Percentiles rank a stretch among this genome's conserved stretches.
These are phyloP conservation scores for Apiosordaria backusii DNA, from an alignment of 495 filamentous ascomycete genomes.

Conservation along the genomic window DNA sequence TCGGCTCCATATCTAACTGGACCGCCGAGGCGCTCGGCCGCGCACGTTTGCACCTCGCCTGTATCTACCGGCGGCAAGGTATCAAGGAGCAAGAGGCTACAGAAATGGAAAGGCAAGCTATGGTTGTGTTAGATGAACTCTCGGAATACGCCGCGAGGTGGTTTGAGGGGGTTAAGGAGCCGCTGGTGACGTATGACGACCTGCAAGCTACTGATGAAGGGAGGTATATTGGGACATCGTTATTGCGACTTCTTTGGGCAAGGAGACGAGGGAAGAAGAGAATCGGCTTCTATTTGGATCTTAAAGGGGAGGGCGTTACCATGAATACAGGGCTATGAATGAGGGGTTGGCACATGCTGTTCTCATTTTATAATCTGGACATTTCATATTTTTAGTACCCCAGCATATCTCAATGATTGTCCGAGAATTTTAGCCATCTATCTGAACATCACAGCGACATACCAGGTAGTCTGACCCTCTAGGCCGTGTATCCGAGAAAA, in stretches of 20 bases:
- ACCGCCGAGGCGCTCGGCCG: slow-evolving; percentile 4
- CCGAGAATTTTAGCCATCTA: too few relatives aligned
- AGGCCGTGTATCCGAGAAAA: too few relatives aligned
- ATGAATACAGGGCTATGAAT: too few relatives aligned
- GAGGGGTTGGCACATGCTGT: too few relatives aligned
- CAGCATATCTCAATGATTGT: too few relatives aligned
- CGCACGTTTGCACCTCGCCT: neutral
- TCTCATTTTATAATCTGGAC: too few relatives aligned
- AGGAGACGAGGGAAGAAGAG: neutral
- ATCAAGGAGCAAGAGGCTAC: slow-evolving; percentile 3
- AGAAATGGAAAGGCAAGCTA: neutral
- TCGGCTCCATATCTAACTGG: neutral
- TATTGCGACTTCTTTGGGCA: slow-evolving; percentile 4
- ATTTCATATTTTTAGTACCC: too few relatives aligned
- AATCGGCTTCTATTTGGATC: too few relatives aligned
- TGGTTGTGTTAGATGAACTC: neutral
- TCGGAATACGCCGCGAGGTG: neutral
- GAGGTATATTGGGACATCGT: neutral
- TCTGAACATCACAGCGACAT: too few relatives aligned
- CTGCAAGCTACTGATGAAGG: slow-evolving; percentile 7
- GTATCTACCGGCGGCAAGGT: slow-evolving; percentile 1
- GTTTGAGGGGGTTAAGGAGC: neutral
- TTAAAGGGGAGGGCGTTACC: too few relatives aligned
- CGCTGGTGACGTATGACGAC: neutral
- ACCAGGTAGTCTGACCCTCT: too few relatives aligned